phyloP scores from a whole-genome alignment of 176 grass and related monocot genomes.

The Ensete glaucum region DNA sequence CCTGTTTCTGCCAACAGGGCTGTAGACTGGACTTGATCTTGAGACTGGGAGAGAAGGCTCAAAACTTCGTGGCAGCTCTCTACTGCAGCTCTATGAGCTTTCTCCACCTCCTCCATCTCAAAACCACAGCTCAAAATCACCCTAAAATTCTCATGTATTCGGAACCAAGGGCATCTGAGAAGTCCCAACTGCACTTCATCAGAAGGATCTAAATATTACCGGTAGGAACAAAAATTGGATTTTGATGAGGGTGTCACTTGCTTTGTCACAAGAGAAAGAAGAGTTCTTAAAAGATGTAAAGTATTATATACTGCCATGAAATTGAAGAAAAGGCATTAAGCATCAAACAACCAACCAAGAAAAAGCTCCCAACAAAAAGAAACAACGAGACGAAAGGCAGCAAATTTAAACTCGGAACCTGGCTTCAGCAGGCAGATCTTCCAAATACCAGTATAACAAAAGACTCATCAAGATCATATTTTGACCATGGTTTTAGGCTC shows the following conservation, averaged over 20 bases:
- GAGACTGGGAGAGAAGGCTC: slow-evolving; percentile 50
- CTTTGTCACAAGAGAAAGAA: not conserved
- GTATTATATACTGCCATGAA: too few species aligned
- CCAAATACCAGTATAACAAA: not conserved
- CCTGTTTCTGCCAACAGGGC: slow-evolving; percentile 52
- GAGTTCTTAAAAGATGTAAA: not conserved
- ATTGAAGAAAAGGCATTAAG: too few species aligned
- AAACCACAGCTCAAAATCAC: not conserved
- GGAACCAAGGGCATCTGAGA: not conserved
- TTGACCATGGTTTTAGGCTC: not conserved
- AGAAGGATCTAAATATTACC: not conserved
- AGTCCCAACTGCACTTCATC: not conserved
- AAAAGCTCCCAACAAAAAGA: not conserved
- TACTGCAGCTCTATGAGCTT: slow-evolving; percentile 58
- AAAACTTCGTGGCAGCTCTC: slow-evolving; percentile 75
- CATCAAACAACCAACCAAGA: not conserved
- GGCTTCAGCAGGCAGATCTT: not conserved
- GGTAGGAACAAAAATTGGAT: not conserved
- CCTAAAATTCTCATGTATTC: not conserved
- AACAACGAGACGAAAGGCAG: not conserved
- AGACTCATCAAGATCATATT: not conserved
- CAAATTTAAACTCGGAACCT: not conserved
- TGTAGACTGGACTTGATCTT: slow-evolving; percentile 38
- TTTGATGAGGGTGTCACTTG: not conserved
- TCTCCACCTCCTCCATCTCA: slow-evolving; percentile 71